Base-by-base conservation (phyloP, 1,284 basidiomycete genomes). In the Tilletia setariae region DNA sequence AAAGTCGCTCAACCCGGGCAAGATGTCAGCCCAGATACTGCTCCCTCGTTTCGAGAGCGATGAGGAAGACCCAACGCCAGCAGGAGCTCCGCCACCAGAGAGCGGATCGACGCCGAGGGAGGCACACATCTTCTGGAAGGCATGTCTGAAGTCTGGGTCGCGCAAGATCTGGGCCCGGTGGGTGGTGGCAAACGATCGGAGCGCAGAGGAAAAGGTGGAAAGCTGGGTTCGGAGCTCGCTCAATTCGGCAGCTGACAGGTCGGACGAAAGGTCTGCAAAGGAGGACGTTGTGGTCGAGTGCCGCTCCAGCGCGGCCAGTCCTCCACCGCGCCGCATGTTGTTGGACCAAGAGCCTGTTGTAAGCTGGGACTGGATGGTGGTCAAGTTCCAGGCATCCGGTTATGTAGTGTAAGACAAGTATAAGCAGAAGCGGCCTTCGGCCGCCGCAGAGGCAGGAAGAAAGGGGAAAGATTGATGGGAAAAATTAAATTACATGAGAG, bases 121-220 rank as follows among this genome's bases (percentile, higher is more conserved):
- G 1, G 90, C 88, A 82, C 96, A 99, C 93, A 98, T 97, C 70
- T 92, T 90, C 77, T 94, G 93, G 83, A 98, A 98, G 16, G 90
- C 90, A 85, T 91, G 90, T 1, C 95, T 87, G 81, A 98, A 95
- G 1, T 87, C 87, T 1, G 96, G 92, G 78, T 97, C 92, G 67
- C 86, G 86, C 69, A 89, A 74, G 79, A 99, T 98, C 69, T 91
- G 89, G 61, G 90, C 87, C 25, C 92, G 89, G 82, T 98, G 94
- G 13, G 87, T 88, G 4, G 87, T 85, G 0, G 94, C 93, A 79
- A 98, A 98, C 69, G 87, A 86, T 8, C 89, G 84, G 65, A 98
- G 88, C 0, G 92, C 88, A 0, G 87, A 85, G 72, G 91, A 91
- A 84, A 98, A 98, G 61, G 91, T 88, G 63, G 76, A 86, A 70